Percentiles rank a stretch among this genome's conserved stretches.
Evolutionary conservation across 2,329 filamentous ascomycete genomes (phyloP).

Genomic region (Botrytis deweyae): DNA sequence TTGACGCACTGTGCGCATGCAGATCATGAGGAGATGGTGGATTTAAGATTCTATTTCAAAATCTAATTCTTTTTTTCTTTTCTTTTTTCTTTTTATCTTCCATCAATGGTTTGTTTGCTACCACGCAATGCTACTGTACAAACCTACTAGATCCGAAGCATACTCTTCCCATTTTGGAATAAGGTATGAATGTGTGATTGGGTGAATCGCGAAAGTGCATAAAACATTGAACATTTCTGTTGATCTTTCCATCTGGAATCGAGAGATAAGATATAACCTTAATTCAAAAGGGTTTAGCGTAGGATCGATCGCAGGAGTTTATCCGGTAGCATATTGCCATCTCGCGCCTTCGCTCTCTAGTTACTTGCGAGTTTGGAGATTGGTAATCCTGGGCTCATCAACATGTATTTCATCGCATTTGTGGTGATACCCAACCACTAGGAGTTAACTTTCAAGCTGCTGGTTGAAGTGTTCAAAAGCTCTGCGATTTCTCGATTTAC

Average conservation of each 20-base stretch:
- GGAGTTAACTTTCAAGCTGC: not conserved
- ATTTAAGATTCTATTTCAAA: not conserved
- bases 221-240: not conserved
- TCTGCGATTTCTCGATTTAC: not conserved
- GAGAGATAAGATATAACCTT: not conserved
- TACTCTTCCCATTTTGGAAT: not conserved
- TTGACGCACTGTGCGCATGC: not conserved
- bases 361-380: not conserved
- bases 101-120: not conserved
- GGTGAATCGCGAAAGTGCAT: not conserved
- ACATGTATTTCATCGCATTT: not conserved
- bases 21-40: not conserved
- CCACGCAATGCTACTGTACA: not conserved
- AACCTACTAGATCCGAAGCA: not conserved
- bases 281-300: not conserved
- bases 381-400: not conserved
- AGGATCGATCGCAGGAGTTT: not conserved
- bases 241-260: not conserved
- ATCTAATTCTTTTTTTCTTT: not conserved
- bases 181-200: not conserved
- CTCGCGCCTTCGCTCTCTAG: not conserved
- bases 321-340: not conserved
- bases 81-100: not conserved
- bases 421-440: not conserved
- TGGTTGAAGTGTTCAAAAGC: not conserved